These are phyloP conservation scores for Hyphopichia khmerensis DNA, from an alignment of 1,139 yeast genomes.

Conservation along the genomic window DNA sequence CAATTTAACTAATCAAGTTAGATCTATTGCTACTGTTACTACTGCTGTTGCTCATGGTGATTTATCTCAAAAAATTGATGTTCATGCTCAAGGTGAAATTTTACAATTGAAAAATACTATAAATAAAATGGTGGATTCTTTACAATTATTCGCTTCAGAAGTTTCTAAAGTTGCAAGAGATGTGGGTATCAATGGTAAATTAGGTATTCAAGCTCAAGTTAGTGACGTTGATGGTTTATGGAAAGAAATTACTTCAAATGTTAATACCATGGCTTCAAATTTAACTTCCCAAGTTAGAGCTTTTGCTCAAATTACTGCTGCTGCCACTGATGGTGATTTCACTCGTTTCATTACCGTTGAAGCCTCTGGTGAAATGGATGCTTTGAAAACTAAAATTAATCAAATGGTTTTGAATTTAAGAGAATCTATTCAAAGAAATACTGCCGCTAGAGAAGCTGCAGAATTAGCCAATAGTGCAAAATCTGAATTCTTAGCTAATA, in stretches of 20 bases:
- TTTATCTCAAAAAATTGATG: conserved; percentile 81
- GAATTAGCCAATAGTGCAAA: conserved; percentile 89
- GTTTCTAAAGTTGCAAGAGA: conserved; percentile 89
- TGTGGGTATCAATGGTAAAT: conserved; percentile 90
- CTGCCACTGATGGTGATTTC: conserved; percentile 92
- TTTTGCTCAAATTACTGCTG: conserved; percentile 89
- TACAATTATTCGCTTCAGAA: conserved; percentile 84
- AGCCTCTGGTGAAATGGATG: conserved; percentile 93
- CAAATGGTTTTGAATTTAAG: conserved; percentile 88
- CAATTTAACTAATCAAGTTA: conserved; percentile 82
- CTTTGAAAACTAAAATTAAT: conserved; percentile 83
- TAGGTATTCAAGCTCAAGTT: conserved; percentile 90
- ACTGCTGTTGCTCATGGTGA: conserved; percentile 94
- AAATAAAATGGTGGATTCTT: conserved; percentile 88
- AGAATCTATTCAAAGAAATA: conserved; percentile 86
- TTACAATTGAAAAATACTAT: conserved; percentile 76
- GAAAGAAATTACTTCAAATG: conserved; percentile 92
- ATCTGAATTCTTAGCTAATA: conserved; percentile 85
- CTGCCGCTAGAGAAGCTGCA: conserved; percentile 93
- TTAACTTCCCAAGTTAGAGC: conserved; percentile 91
- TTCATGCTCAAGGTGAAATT: conserved; percentile 86
- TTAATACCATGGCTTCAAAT: conserved; percentile 89
- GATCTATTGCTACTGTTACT: conserved; percentile 87
- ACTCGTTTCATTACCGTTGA: conserved; percentile 88
- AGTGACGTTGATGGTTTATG: conserved; percentile 88